These are phyloP conservation scores for Magnolia sinica DNA, from an alignment of 164 flowering plant genomes.

Conservation along the genomic window DNA sequence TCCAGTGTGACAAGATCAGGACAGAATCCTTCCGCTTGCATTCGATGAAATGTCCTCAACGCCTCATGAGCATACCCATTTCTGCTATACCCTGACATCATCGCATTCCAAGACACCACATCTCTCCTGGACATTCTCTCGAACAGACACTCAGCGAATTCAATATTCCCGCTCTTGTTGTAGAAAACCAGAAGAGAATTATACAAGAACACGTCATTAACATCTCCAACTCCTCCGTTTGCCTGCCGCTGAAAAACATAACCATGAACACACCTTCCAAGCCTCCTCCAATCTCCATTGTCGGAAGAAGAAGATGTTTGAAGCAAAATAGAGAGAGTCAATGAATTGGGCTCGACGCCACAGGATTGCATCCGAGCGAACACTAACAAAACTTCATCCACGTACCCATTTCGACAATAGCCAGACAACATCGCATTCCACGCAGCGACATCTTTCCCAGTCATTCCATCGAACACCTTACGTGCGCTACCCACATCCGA, in stretches of 20 bases:
- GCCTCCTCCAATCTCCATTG: neutral
- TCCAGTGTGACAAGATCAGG: conserved; percentile 14
- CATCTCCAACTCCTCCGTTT: neutral
- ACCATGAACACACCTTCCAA: conserved; percentile 13
- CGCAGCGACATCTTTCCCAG: conserved; percentile 9
- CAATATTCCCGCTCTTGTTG: conserved; percentile 4
- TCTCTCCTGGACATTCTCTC: conserved; percentile 7
- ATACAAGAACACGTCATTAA: conserved; percentile 11
- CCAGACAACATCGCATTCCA: conserved; percentile 14
- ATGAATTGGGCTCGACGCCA: conserved; percentile 3
- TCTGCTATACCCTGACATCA: conserved; percentile 7
- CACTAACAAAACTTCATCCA: neutral
- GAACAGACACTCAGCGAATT: neutral
- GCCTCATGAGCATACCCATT: conserved; percentile 12
- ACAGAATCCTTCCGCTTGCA: conserved; percentile 10
- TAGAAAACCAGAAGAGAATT: conserved; percentile 12
- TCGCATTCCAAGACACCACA: conserved; percentile 18
- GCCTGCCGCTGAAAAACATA: conserved; percentile 3
- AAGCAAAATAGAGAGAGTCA: conserved; percentile 18
- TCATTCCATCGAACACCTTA: conserved; percentile 8
- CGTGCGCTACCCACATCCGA: neutral
- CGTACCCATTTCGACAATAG: conserved; percentile 9
- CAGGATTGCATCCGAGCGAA: conserved; percentile 3
- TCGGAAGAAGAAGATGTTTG: neutral
- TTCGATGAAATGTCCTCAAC: neutral